Conservation (phyloP, 768 basidiomycete genomes). For the Punctularia strigosozonata region DNA sequence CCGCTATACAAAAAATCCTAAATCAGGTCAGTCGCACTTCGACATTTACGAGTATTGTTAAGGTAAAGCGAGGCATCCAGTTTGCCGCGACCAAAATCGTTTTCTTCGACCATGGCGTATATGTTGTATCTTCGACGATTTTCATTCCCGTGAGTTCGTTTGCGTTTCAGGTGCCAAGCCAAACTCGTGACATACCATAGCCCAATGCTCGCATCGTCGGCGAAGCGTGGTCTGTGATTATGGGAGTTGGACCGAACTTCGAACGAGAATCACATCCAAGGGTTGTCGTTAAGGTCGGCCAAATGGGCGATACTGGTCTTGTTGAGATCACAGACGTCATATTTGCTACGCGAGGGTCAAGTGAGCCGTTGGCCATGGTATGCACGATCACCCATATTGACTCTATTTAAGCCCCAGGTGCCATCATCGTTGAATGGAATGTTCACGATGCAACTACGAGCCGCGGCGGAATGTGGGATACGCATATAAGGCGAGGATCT, state of each 20-base stretch:
- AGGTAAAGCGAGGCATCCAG: conserved; percentile 30
- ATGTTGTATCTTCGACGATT: conserved; percentile 35
- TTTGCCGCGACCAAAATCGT: conserved; percentile 68
- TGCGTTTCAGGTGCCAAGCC: too few relatives aligned
- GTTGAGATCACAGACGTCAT: conserved; percentile 35
- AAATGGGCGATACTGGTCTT: conserved; percentile 22
- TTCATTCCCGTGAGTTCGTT: conserved; percentile 36
- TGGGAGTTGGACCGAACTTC: conserved; percentile 32
- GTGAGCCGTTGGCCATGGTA: conserved; percentile 12
- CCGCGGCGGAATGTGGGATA: conserved; percentile 41
- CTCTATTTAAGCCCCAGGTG: conserved; percentile 28
- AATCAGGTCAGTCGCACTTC: background rate
- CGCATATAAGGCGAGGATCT: conserved; percentile 25
- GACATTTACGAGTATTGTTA: too few relatives aligned
- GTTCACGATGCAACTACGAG: conserved; percentile 43
- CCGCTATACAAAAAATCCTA: conserved; percentile 8
- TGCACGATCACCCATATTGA: background rate
- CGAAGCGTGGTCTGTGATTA: conserved; percentile 39
- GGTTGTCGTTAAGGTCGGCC: conserved; percentile 31
- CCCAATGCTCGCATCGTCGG: conserved; percentile 34
- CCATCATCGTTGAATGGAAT: conserved; percentile 50
- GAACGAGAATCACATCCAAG: conserved; percentile 24
- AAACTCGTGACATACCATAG: too few relatives aligned
- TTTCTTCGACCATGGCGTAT: conserved; percentile 63
- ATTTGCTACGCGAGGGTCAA: conserved; percentile 27